Conservation (phyloP, 345 rosid genomes). For the Salix udensis region DNA sequence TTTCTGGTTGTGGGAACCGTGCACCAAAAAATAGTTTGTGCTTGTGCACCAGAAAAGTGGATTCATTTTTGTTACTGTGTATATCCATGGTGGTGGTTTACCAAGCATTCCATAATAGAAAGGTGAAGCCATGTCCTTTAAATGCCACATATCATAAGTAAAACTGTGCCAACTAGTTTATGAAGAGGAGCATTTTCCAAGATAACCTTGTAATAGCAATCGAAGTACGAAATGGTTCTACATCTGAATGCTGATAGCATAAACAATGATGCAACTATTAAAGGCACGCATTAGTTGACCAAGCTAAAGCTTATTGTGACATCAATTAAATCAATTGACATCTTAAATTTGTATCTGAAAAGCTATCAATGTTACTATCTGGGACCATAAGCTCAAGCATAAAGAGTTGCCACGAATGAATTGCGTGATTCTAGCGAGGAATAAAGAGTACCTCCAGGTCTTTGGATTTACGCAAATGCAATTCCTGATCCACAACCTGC, state of each 20-base stretch:
- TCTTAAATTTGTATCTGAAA: neutral
- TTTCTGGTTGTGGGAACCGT: neutral
- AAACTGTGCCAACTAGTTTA: neutral
- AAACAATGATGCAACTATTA: neutral
- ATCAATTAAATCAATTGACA: neutral
- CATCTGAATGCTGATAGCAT: neutral
- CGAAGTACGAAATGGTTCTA: neutral
- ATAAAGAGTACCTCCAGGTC: slow-evolving; percentile 47
- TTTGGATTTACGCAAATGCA: slow-evolving; percentile 63
- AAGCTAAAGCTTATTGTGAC: neutral
- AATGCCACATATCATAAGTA: neutral
- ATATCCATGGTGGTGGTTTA: neutral
- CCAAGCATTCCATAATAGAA: neutral
- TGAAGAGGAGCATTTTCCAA: neutral
- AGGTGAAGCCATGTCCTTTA: neutral
- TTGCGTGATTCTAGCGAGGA: neutral
- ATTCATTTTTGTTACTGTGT: neutral
- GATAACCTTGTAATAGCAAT: neutral
- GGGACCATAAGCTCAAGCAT: neutral
- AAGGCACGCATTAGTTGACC: neutral
- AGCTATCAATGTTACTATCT: neutral
- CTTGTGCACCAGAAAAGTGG: neutral
- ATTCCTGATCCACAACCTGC: slow-evolving; percentile 47
- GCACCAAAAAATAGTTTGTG: neutral
- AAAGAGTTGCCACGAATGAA: slow-evolving; percentile 4